Conservation (phyloP, 179 eudicot genomes). For the Spinacia oleracea region DNA sequence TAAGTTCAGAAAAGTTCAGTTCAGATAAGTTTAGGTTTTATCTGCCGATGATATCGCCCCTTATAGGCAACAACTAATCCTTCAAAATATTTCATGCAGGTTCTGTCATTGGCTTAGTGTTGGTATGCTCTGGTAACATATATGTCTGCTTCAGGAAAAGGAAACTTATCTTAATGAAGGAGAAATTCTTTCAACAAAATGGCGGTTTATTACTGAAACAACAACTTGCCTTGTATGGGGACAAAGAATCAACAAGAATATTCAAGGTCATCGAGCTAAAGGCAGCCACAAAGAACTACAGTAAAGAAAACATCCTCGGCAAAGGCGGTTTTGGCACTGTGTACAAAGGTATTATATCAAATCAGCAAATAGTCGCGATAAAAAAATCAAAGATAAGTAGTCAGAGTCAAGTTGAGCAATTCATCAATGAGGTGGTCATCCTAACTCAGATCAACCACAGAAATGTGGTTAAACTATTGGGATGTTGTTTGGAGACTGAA, state of each 20-base stretch:
- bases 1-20: too few species aligned
- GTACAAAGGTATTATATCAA: slow-evolving; percentile 22
- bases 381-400: slow-evolving; percentile 30
- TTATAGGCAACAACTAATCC: too few species aligned
- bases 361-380: slow-evolving; percentile 18
- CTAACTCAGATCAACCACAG: slow-evolving; percentile 33
- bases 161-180: neutral
- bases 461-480: slow-evolving; percentile 34
- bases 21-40: too few species aligned
- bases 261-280: neutral
- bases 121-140: too few species aligned
- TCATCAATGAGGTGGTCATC: slow-evolving; percentile 29
- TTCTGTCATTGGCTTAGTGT: too few species aligned
- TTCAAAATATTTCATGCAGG: too few species aligned
- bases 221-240: neutral
- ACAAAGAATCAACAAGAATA: neutral
- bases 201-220: neutral
- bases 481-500: too few species aligned
- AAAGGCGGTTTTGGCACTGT: slow-evolving; percentile 37
- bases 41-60: too few species aligned
- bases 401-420: slow-evolving; percentile 31
- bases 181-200: neutral
- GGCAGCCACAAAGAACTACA: neutral
- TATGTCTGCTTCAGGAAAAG: too few species aligned
- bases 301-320: too few species aligned